Base-by-base conservation (phyloP, 805 yeast species). In the Wickerhamiella siamensis region DNA sequence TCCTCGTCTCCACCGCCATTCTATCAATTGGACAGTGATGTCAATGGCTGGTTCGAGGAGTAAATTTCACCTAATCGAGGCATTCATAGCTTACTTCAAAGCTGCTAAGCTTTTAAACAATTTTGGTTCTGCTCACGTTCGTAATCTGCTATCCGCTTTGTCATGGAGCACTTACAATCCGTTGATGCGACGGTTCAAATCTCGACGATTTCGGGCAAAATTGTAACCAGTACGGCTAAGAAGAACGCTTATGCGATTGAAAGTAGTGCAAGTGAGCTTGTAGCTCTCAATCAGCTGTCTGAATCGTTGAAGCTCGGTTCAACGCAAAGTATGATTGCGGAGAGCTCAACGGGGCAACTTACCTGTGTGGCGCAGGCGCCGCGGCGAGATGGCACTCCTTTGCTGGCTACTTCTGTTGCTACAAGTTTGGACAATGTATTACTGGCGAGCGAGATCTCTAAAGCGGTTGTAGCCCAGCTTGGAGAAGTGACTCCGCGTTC, bases 231-330 rank as follows among this genome's bases (percentile, higher is more conserved):
- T 3, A 8, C 39, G 12, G 42, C 19, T 16, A 31, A 19, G n/a
- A 31, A 20, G 14, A 24, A 26, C 31, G 24, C 31, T 21, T 17
- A 10, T 14, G 10, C 15, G 4, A 37, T 43, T 9, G 42, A 33
- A 6, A 20, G 19, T 3, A 24, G 21, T 6, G 47, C 45, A n/a
- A 27, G 43, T 24, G 32, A 34, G 20, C 43, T 46, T 29, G 39
- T 36, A 4, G 16, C 24, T 17, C 40, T 47, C 26, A 38, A 46
- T 36, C 44, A 35, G 45, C 46, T 49, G 5, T 43, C 50, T 9
- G 15, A 16, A 22, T 41, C 26, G 22, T 50, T 50, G 18, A 49
- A 47, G 24, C 38, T 50, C 41, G 54, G 54, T 22, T 43, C 47
- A n/a, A 36, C 47, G n/a, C 39, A 33, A 29, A 46, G 46, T 29